These are phyloP conservation scores for Penicillium sp. DNA, from an alignment of 2,329 filamentous ascomycete genomes.

Conservation along the genomic window DNA sequence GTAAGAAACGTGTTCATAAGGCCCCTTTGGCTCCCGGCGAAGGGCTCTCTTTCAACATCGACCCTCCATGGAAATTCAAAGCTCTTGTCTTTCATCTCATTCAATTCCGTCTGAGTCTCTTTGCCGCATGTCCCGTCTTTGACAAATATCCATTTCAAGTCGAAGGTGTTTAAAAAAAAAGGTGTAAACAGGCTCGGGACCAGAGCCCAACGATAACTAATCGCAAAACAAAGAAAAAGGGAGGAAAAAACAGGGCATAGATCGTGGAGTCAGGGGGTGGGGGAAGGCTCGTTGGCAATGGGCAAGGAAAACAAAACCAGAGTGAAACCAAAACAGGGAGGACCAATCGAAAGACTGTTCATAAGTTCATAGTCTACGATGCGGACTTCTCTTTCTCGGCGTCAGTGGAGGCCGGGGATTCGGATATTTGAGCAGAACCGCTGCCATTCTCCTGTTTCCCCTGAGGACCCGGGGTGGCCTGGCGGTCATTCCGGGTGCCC, in stretches of 20 bases:
- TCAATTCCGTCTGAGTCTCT: constrained; percentile 7
- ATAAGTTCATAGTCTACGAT: constrained; percentile 28
- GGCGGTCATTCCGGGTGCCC: constrained; percentile 44
- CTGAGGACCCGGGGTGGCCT: constrained; percentile 54
- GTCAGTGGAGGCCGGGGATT: constrained; percentile 41
- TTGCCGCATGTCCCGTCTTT: constrained; percentile 3
- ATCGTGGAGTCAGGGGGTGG: constrained; percentile 16
- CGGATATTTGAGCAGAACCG: constrained; percentile 33
- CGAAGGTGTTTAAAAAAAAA: constrained; percentile 13
- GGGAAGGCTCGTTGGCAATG: constrained; percentile 16
- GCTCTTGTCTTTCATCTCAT: constrained; percentile 10
- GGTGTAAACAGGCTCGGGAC: constrained; percentile 8
- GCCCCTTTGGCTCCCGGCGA: constrained; percentile 19
- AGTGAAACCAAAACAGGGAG: constrained; percentile 19
- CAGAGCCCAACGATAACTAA: constrained; percentile 19
- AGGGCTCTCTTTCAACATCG: constrained; percentile 16
- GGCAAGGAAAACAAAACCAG: constrained; percentile 16
- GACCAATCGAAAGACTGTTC: constrained; percentile 13
- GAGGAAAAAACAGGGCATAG: constrained; percentile 17
- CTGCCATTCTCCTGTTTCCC: constrained; percentile 28
- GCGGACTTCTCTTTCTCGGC: constrained; percentile 35
- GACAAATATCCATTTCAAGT: constrained; percentile 18
- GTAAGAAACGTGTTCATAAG: constrained; percentile 28
- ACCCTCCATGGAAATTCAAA: constrained; percentile 6
- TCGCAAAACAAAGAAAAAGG: constrained; percentile 19